Evolutionary conservation across 768 basidiomycete species (phyloP).

Genomic region (Coprinopsis sp.): DNA sequence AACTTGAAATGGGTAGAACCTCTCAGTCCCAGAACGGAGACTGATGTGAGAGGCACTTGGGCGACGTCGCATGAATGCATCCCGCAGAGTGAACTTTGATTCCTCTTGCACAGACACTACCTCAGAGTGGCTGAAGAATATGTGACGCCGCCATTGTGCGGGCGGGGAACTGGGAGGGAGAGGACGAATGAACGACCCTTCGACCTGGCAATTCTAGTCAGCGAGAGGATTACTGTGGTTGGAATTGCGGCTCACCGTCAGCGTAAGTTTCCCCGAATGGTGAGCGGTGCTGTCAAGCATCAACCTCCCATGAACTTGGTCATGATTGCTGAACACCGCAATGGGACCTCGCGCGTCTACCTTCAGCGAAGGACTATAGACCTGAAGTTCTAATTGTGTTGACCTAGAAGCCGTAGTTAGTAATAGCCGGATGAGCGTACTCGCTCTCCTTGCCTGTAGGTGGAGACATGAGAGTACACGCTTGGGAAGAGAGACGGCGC

Average conservation of each 20-base stretch:
- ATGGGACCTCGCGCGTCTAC: slow-evolving; percentile 32
- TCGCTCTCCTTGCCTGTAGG: slow-evolving; percentile 10
- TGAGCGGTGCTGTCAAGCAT: slow-evolving; percentile 49
- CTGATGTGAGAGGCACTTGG: slow-evolving; percentile 41
- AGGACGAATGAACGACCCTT: slow-evolving; percentile 54
- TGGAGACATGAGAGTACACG: slow-evolving; percentile 15
- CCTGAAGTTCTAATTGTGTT: slow-evolving; percentile 52
- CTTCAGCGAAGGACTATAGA: slow-evolving; percentile 60
- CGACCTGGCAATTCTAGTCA: slow-evolving; percentile 39
- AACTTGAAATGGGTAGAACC: slow-evolving; percentile 49
- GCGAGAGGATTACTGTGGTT: not conserved
- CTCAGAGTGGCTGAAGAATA: slow-evolving; percentile 47
- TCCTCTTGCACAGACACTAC: slow-evolving; percentile 34
- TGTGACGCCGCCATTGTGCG: slow-evolving; percentile 31
- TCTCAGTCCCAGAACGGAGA: slow-evolving; percentile 26
- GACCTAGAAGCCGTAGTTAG: slow-evolving; percentile 32
- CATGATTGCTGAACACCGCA: slow-evolving; percentile 58
- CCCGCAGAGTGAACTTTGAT: slow-evolving; percentile 36
- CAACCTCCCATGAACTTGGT: slow-evolving; percentile 57
- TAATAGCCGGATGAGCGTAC: not conserved
- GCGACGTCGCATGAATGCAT: slow-evolving; percentile 40
- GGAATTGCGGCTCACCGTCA: slow-evolving; percentile 45
- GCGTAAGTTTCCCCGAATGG: slow-evolving; percentile 50
- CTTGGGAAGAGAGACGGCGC: not conserved
- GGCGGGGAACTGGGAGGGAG: slow-evolving; percentile 18